A percentile compares a stretch with the other conserved stretches of the same genome.
Evolutionary conservation across 805 yeast genomes (phyloP).

Genomic region (Schwanniomyces vanrijiae): DNA sequence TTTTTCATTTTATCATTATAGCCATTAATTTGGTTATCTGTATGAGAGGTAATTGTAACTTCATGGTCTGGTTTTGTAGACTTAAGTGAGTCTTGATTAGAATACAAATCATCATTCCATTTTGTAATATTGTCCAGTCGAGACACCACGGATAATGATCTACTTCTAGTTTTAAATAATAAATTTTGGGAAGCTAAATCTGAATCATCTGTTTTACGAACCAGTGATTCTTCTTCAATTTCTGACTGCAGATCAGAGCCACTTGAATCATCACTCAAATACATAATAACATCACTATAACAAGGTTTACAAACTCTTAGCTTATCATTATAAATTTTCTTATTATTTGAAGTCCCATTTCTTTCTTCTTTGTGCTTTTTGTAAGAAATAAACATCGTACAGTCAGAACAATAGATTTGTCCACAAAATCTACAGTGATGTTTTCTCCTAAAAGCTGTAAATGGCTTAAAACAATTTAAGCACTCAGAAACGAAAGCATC

Average conservation of each 20-base stretch:
- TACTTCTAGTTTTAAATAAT: constrained; percentile 2
- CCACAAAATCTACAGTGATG: constrained; percentile 98
- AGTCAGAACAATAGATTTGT: constrained; percentile 84
- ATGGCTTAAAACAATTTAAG: constrained; percentile 74
- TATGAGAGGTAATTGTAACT: background rate
- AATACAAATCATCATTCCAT: background rate
- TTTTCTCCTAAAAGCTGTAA: constrained; percentile 82
- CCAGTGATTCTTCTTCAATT: constrained; percentile 13
- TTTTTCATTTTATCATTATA: constrained; percentile 10
- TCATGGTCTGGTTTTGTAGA: background rate
- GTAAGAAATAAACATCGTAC: constrained; percentile 70
- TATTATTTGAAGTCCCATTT: constrained; percentile 14
- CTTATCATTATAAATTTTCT: constrained; percentile 61
- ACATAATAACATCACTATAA: constrained; percentile 65
- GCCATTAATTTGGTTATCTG: background rate
- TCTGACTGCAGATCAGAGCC: constrained; percentile 29
- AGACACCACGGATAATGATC: background rate
- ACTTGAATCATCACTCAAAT: constrained; percentile 65
- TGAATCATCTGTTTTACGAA: constrained; percentile 9
- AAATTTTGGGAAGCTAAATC: constrained; percentile 10
- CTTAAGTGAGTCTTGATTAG: background rate
- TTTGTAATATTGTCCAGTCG: background rate
- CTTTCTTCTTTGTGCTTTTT: constrained; percentile 47
- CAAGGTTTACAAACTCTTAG: constrained; percentile 80
- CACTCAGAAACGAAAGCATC: constrained; percentile 91